Percentiles rank a stretch among this genome's conserved stretches.
These are phyloP conservation scores for Backusella tuberculispora DNA, from an alignment of 192 early-diverging fungal genomes.

Conservation along the genomic window DNA sequence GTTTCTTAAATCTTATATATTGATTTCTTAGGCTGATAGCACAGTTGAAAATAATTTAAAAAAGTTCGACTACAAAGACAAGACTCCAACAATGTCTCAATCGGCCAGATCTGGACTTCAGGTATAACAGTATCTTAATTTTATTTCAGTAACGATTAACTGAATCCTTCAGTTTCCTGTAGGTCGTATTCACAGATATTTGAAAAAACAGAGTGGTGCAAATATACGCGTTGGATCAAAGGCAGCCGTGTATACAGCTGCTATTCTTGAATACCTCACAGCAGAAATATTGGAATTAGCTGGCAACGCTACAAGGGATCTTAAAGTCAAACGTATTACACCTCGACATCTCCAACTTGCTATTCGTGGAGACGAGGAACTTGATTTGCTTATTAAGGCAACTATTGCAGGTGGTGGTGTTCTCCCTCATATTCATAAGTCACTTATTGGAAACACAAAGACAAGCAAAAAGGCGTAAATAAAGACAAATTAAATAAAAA, in stretches of 20 bases:
- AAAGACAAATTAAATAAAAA: not conserved
- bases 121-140: constrained; percentile 39
- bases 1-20: not conserved
- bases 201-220: constrained; percentile 80
- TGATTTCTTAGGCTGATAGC: constrained; percentile 32
- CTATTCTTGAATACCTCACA: constrained; percentile 91
- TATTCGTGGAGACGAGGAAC: constrained; percentile 91
- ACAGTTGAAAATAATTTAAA: constrained; percentile 12
- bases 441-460: constrained; percentile 58
- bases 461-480: constrained; percentile 46
- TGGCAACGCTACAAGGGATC: constrained; percentile 89
- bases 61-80: constrained; percentile 39
- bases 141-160: too few relatives aligned
- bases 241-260: constrained; percentile 90
- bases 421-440: constrained; percentile 71
- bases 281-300: constrained; percentile 94
- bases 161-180: constrained; percentile 77
- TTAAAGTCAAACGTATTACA: constrained; percentile 90
- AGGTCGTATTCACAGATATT: constrained; percentile 91
- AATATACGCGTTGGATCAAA: constrained; percentile 87
- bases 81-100: constrained; percentile 56
- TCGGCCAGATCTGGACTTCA: constrained; percentile 65
- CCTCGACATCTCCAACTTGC: constrained; percentile 90
- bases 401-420: constrained; percentile 92
- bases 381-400: constrained; percentile 85